Evolutionary conservation across 768 basidiomycete genomes (phyloP), one percentile per base, ranked within the genome.

Genomic region (Coprinopsis marcescibilis): DNA sequence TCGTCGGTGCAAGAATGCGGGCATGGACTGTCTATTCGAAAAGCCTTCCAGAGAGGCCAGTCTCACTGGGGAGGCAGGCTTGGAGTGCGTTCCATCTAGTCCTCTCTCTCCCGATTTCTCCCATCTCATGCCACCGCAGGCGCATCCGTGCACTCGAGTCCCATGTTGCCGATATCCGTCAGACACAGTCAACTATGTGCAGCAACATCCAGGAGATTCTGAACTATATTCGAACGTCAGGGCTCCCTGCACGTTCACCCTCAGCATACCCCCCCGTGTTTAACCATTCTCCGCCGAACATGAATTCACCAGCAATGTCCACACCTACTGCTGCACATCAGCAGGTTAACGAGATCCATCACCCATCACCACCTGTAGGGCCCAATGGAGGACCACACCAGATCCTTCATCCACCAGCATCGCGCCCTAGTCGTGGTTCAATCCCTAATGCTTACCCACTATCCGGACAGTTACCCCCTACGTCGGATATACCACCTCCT

Each of bases 21-120:
- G 89, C 2, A 73, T 96, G 11, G 89, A 93, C 33, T 97, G 94
- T 68, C 74, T 96, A 26, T 95, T 97, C 61, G 94, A 97, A 65
- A 96, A 96, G 57, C 94, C 94, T 2, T 83, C 81, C 11, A 76
- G 83, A 55, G 90, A 93, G 61, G 85, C 88, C 12, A 87, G 85
- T 46, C 76, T 91, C 39, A 89, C 89, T 6, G 88, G 89, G 36
- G 90, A 93, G 65, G 90, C 89, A 14, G 90, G 89, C 6, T 65
- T 92, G 43, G 91, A 92, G 90, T 92, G 61, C 65, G 88, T 50
- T 44, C 38, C 32, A 23, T 41, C 40, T 24, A 11, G 11, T 37
- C 7, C 35, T 17, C 11, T 7, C 35, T 37, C 11, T 37, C 7
- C 6, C 19, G 35, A 11, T 7, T 8, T 11, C 17, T 38, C 43